Conservation (phyloP, 805 yeast species). For the Lachancea sp. region DNA sequence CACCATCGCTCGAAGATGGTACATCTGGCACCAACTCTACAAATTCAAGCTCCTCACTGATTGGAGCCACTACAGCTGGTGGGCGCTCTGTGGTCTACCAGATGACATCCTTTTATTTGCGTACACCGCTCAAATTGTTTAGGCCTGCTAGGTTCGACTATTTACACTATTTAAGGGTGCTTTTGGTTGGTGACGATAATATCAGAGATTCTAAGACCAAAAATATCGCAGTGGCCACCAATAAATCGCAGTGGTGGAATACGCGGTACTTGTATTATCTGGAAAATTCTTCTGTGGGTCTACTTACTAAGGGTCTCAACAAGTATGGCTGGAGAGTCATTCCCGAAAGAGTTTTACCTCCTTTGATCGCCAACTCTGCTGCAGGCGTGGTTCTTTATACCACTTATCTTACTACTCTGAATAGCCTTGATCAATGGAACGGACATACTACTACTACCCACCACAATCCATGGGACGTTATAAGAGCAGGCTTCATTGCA, state of each 20-base stretch:
- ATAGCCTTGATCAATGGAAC: conserved; percentile 13
- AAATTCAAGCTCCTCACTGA: conserved; percentile 43
- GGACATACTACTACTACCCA: conserved; percentile 19
- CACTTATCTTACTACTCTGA: conserved; percentile 57
- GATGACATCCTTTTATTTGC: conserved; percentile 64
- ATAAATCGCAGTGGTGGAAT: conserved; percentile 7
- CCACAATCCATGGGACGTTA: conserved; percentile 43
- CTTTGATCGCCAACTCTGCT: conserved; percentile 80
- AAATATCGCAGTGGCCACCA: not conserved
- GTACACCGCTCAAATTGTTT: conserved; percentile 80
- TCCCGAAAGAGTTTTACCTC: conserved; percentile 77
- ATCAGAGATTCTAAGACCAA: not conserved
- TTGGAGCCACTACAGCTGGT: conserved; percentile 80
- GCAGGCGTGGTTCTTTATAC: conserved; percentile 84
- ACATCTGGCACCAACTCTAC: not conserved
- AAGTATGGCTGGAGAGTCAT: conserved; percentile 82
- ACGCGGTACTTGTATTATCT: conserved; percentile 32
- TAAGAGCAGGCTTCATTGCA: conserved; percentile 77
- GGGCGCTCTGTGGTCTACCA: conserved; percentile 79
- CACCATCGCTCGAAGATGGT: not conserved
- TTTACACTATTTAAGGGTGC: conserved; percentile 57
- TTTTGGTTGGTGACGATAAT: conserved; percentile 32
- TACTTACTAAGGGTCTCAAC: conserved; percentile 61
- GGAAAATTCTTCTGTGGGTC: conserved; percentile 76
- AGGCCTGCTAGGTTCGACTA: conserved; percentile 89